Conservation (phyloP, 306 rosid species). For the Medicago lupulina region DNA sequence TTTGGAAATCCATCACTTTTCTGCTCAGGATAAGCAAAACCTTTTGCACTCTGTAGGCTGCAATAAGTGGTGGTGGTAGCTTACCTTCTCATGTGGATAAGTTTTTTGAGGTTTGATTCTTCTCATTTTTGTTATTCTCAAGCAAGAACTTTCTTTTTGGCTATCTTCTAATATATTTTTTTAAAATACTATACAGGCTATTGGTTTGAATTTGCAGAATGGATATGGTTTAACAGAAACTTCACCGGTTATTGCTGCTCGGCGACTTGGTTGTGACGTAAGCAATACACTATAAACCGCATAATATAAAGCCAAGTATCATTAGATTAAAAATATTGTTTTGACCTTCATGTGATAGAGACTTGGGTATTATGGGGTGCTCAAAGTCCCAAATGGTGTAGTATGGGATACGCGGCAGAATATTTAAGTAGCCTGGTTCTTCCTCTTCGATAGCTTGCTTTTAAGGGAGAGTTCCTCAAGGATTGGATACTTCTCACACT, state of each 20-base stretch:
- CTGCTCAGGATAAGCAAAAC: conserved; percentile 41
- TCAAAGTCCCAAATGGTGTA: no score
- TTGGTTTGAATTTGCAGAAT: conserved; percentile 82
- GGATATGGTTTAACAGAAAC: conserved; percentile 97
- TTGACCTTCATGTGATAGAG: conserved; percentile 1
- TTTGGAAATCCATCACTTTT: conserved; percentile 31
- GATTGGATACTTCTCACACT: background rate
- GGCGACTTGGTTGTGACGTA: conserved; percentile 76
- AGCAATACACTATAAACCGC: conserved; percentile 45
- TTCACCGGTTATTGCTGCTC: conserved; percentile 86
- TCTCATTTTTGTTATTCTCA: conserved; percentile 21
- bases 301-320: conserved; percentile 8
- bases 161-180: background rate
- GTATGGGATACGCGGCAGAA: background rate
- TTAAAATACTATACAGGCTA: conserved; percentile 65
- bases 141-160: background rate
- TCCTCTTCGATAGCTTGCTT: background rate
- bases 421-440: background rate
- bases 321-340: background rate
- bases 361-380: background rate
- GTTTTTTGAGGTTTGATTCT: conserved; percentile 82
- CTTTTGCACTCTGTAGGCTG: conserved; percentile 84
- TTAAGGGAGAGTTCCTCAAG: background rate
- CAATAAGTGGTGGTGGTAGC: conserved; percentile 94
- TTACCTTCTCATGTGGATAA: conserved; percentile 77